These are phyloP conservation scores for Lipomyces yamanashiensis DNA, from an alignment of 805 yeast species.

Conservation along the genomic window DNA sequence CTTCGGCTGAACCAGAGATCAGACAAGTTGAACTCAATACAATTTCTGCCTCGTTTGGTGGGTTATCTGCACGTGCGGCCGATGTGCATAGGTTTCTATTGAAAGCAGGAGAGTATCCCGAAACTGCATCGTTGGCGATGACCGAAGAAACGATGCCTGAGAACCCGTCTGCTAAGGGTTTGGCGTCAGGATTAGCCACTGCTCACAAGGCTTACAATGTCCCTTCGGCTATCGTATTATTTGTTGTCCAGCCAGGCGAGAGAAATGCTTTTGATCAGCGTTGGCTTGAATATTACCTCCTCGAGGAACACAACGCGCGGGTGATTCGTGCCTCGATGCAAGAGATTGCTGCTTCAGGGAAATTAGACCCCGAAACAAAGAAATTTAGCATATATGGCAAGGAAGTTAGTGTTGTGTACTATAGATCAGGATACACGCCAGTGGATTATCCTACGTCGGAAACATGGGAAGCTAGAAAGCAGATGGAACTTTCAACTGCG, in stretches of 20 bases:
- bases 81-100: slow-evolving; percentile 64
- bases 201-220: slow-evolving; percentile 62
- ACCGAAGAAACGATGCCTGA: slow-evolving; percentile 56
- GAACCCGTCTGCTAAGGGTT: slow-evolving; percentile 63
- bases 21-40: slow-evolving; percentile 98
- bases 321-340: slow-evolving; percentile 71
- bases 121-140: not conserved
- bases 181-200: slow-evolving; percentile 71
- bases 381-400: slow-evolving; percentile 49
- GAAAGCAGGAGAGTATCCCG: slow-evolving; percentile 21
- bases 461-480: slow-evolving; percentile 79
- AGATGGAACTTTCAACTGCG: slow-evolving; percentile 74
- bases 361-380: slow-evolving; percentile 15
- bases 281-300: slow-evolving; percentile 71
- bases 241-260: slow-evolving; percentile 84
- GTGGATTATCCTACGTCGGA: slow-evolving; percentile 66
- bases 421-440: slow-evolving; percentile 88
- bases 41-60: slow-evolving; percentile 94
- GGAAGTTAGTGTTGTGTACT: slow-evolving; percentile 84
- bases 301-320: slow-evolving; percentile 59
- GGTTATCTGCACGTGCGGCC: slow-evolving; percentile 79
- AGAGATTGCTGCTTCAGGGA: slow-evolving; percentile 51
- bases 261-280: slow-evolving; percentile 92
- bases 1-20: slow-evolving; percentile 51
- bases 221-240: slow-evolving; percentile 55